Conservation (phyloP, 352 stramenopile species). For the Pythium rishiriense region DNA sequence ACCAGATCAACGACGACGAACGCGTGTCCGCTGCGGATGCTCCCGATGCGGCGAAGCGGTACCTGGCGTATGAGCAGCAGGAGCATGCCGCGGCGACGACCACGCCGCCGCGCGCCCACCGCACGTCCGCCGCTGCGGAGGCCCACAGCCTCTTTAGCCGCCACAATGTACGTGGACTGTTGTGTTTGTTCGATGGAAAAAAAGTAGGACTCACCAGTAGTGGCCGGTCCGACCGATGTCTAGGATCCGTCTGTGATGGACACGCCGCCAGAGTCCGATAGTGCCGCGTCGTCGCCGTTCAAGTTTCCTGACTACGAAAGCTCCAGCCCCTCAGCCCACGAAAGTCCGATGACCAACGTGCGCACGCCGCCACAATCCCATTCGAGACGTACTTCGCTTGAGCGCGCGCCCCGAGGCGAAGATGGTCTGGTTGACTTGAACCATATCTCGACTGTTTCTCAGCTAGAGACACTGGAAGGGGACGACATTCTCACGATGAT, state of each 20-base stretch:
- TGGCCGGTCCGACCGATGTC: too few species aligned
- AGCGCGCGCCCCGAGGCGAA: conserved; percentile 16
- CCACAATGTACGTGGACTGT: conserved; percentile 26
- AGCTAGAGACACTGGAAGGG: conserved; percentile 66
- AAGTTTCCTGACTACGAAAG: conserved; percentile 29
- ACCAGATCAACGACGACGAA: not conserved
- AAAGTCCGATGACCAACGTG: conserved; percentile 2
- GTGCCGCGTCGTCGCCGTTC: conserved; percentile 29
- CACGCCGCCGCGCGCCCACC: conserved; percentile 15
- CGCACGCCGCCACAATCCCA: conserved; percentile 5
- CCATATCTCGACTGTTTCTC: conserved; percentile 33
- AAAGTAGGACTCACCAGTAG: too few species aligned
- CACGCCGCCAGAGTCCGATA: conserved; percentile 19
- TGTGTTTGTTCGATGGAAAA: too few species aligned
- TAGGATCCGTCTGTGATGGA: conserved; percentile 27
- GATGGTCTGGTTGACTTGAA: conserved; percentile 53
- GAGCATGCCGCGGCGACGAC: not conserved
- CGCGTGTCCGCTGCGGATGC: conserved; percentile 16
- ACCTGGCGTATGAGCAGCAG: conserved; percentile 28
- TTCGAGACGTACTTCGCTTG: not conserved
- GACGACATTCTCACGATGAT: conserved; percentile 57
- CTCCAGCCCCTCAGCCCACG: conserved; percentile 11
- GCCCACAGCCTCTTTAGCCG: conserved; percentile 24
- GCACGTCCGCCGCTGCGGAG: not conserved
- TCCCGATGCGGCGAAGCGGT: conserved; percentile 18